These are phyloP conservation scores for Alternaria postmessia DNA, from an alignment of 2,329 filamentous ascomycete species.

Conservation along the genomic window DNA sequence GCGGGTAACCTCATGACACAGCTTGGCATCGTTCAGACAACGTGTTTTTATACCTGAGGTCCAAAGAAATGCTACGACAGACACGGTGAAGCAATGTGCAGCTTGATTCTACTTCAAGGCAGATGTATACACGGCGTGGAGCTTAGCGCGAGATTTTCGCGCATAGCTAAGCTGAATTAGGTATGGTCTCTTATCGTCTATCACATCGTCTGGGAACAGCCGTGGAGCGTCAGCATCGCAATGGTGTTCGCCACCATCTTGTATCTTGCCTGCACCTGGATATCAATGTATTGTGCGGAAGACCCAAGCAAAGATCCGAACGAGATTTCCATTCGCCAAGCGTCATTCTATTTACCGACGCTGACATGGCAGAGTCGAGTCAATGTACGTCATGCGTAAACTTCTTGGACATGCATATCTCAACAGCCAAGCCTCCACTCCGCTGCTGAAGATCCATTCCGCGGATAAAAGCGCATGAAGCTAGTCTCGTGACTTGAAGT, in stretches of 20 bases:
- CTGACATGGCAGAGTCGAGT: conserved; percentile 4
- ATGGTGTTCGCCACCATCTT: too few relatives aligned
- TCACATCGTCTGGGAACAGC: background rate
- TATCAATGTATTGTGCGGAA: background rate
- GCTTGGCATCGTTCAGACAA: too few relatives aligned
- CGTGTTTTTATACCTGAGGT: too few relatives aligned
- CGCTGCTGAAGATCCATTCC: background rate
- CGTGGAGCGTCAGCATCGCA: too few relatives aligned
- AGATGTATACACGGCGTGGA: background rate
- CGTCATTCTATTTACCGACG: background rate
- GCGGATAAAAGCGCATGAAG: background rate
- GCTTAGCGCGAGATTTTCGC: background rate
- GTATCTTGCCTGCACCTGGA: too few relatives aligned
- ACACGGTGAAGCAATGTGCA: too few relatives aligned
- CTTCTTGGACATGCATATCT: background rate
- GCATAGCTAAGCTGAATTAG: background rate
- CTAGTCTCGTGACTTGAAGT: background rate
- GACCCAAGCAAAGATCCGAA: background rate
- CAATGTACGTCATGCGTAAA: background rate
- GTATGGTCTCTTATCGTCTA: background rate
- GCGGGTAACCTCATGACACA: too few relatives aligned
- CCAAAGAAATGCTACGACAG: too few relatives aligned
- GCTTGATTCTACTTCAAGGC: too few relatives aligned
- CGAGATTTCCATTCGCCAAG: background rate
- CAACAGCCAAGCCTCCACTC: conserved; percentile 5